Percentiles rank a stretch among this genome's conserved stretches.
phyloP scores from a whole-genome alignment of 352 stramenopile species.

The Phytopythium mirpurense region DNA sequence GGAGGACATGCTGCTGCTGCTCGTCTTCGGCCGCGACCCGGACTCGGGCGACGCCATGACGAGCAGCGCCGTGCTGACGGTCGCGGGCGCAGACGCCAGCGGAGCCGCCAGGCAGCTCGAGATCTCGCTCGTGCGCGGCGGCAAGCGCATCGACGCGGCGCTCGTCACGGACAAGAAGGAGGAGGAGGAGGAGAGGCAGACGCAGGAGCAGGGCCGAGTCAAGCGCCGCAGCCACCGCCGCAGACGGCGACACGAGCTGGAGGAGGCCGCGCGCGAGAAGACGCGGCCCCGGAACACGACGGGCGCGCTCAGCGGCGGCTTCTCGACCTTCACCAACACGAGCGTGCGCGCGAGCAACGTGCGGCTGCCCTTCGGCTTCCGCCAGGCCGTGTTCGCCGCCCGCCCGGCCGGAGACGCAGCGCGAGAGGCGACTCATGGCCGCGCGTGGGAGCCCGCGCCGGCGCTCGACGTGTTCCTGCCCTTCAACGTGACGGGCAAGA shows the following conservation, averaged over 20 bases:
- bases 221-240: background rate
- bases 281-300: background rate
- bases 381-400: constrained; percentile 38
- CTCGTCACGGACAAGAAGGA: constrained; percentile 3
- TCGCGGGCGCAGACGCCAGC: constrained; percentile 38
- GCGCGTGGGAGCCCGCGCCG: too few species aligned
- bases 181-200: constrained; percentile 2
- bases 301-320: constrained; percentile 22
- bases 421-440: background rate
- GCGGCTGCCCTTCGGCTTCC: constrained; percentile 59
- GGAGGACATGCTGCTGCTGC: constrained; percentile 62
- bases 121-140: constrained; percentile 53
- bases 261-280: background rate
- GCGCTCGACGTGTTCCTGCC: constrained; percentile 55
- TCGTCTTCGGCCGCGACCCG: constrained; percentile 72
- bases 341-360: constrained; percentile 54
- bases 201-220: too few species aligned
- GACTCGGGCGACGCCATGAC: constrained; percentile 52
- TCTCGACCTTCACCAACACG: constrained; percentile 60
- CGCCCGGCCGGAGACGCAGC: background rate
- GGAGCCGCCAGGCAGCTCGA: constrained; percentile 33
- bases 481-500: constrained; percentile 69
- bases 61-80: constrained; percentile 39
- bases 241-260: background rate
- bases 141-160: constrained; percentile 24